Base-by-base conservation (phyloP, 164 flowering plant genomes). In the Nymphaea colorata region DNA sequence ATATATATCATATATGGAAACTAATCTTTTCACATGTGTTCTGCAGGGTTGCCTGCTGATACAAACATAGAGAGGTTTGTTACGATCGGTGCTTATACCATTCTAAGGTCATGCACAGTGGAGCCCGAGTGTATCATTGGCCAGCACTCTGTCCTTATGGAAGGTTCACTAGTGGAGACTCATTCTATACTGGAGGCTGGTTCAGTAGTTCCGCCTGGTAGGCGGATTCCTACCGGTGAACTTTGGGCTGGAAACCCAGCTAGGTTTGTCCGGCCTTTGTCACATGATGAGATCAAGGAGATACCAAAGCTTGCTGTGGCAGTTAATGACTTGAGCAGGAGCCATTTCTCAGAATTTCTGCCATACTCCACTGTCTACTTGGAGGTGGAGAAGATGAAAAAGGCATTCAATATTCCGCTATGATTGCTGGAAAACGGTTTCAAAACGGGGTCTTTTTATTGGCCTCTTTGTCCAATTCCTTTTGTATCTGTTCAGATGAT, bases 241-340 rank as follows among this genome's bases (percentile, higher is more conserved):
- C 88, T 91, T 12, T 91, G 98, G 99, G 95, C 93, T 65, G 99
- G 98, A 16, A 94, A 94, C 70, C 99, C 99, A 16, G 99, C 98
- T 15, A 85, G 93, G 80, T 91, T 85, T 84, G 86, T 94, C 25
- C 79, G 99, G 77, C 78, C 77, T 43, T 77, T 94, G 73, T 85
- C 87, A 67, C 88, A 86, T 61, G 97, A 91, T 71, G 99, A 91
- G 81, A 90, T 81, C 45, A 41, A 85, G 67, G 96, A 91, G 78
- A 91, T 91, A 70, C 92, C 96, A 16, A 94, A 91, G 74, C 91
- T 94, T 11, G 96, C 96, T 0, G 90, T 87, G 17, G 99, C 98
- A 6, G 85, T 94, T 57, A 91, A 90, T 25, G 97, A 94, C 71
- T 80, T 91, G 69, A 91, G 95, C 79, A 82, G 73, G 69, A 82